These are phyloP conservation scores for Pleodorina starrii DNA, from an alignment of 139 green algal species.

Conservation along the genomic window DNA sequence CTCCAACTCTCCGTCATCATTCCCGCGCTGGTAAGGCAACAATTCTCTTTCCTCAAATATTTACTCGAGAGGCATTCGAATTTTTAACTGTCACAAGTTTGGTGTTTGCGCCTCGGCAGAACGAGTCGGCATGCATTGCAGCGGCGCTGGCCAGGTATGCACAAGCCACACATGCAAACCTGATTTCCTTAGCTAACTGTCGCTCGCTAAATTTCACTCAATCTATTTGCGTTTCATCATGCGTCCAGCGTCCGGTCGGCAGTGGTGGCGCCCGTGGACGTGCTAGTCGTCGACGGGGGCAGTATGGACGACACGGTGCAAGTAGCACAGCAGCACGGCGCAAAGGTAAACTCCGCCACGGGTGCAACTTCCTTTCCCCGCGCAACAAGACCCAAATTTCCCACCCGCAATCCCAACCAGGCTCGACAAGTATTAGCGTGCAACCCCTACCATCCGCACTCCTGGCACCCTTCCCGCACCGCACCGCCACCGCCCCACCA, in stretches of 20 bases:
- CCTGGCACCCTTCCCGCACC: too few relatives aligned
- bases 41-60: background rate
- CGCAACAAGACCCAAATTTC: too few relatives aligned
- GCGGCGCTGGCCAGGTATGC: conserved; percentile 45
- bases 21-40: background rate
- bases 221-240: too few relatives aligned
- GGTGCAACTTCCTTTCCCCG: too few relatives aligned
- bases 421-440: too few relatives aligned
- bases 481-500: too few relatives aligned
- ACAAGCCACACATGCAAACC: too few relatives aligned
- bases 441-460: too few relatives aligned
- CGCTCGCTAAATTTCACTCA: too few relatives aligned
- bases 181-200: too few relatives aligned
- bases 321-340: conserved; percentile 49
- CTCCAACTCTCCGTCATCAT: background rate
- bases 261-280: conserved; percentile 40
- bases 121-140: conserved; percentile 53
- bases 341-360: conserved; percentile 65
- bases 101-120: conserved; percentile 24
- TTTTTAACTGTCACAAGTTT: background rate
- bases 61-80: background rate
- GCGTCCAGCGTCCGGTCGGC: conserved; percentile 2
- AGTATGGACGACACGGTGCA: conserved; percentile 69
- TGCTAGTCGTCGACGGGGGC: conserved; percentile 80
- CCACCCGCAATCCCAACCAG: too few relatives aligned